Evolutionary conservation across 345 rosid species (phyloP).

Genomic region (Pistacia integerrima): DNA sequence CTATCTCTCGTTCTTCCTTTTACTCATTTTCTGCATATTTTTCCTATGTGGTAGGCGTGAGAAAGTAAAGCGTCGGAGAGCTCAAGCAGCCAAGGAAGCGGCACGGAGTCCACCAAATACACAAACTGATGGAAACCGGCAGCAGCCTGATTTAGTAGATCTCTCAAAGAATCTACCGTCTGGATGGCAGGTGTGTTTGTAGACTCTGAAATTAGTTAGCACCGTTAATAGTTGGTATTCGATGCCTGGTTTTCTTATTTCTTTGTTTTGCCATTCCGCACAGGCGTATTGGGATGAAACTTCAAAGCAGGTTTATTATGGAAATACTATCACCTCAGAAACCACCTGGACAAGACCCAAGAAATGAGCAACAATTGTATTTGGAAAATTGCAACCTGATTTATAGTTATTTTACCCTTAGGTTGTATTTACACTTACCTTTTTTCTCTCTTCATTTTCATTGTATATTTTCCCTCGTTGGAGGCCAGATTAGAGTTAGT

Average conservation of each 20-base stretch:
- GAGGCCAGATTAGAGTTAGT: neutral
- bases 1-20: neutral
- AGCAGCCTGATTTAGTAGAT: conserved; percentile 53
- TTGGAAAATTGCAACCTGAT: neutral
- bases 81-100: conserved; percentile 53
- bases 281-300: conserved; percentile 69
- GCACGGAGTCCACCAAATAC: conserved; percentile 30
- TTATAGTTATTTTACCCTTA: neutral
- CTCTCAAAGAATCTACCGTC: conserved; percentile 63
- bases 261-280: neutral
- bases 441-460: neutral
- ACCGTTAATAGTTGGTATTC: too few species aligned
- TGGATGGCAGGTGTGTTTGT: conserved; percentile 78
- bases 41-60: conserved; percentile 67
- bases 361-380: conserved; percentile 20
- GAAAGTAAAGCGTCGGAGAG: conserved; percentile 79
- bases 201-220: too few species aligned
- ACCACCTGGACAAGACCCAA: conserved; percentile 67
- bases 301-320: conserved; percentile 63
- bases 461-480: neutral
- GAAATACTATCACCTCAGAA: conserved; percentile 54
- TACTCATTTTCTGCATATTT: neutral
- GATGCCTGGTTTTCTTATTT: neutral
- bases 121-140: conserved; percentile 31
- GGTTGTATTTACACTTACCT: neutral